Evolutionary conservation across 129 eudicot genomes (phyloP).

Genomic region (Calendula officinalis): DNA sequence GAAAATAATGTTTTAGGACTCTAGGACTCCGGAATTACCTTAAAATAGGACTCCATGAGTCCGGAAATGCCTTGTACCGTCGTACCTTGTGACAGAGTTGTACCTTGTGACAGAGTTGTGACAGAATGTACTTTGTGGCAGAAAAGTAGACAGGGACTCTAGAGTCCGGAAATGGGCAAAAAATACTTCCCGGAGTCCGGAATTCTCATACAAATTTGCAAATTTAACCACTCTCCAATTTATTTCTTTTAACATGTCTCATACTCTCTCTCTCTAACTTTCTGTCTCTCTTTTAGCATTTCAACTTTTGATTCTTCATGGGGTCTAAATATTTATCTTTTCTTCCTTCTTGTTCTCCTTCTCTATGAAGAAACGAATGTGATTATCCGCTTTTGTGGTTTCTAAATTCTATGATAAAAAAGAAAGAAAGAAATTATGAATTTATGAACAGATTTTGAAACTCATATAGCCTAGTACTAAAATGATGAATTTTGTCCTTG

Average conservation of each 20-base stretch:
- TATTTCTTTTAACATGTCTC: constrained; percentile 37
- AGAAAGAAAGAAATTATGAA: constrained; percentile 1
- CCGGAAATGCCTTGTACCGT: too few relatives aligned
- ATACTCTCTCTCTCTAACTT: constrained; percentile 25
- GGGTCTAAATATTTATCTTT: constrained; percentile 34
- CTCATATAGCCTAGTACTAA: constrained; percentile 57
- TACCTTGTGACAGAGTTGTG: too few relatives aligned
- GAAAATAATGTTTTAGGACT: too few relatives aligned
- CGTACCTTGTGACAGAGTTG: too few relatives aligned
- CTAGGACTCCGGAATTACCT: too few relatives aligned
- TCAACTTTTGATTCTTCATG: constrained; percentile 42
- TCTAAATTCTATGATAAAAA: constrained; percentile 14
- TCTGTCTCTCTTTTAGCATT: constrained; percentile 38
- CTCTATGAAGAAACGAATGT: constrained; percentile 50
- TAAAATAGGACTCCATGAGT: too few relatives aligned
- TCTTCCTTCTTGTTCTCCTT: constrained; percentile 29
- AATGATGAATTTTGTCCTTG: constrained; percentile 23
- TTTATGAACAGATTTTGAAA: constrained; percentile 38
- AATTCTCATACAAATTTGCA: too few relatives aligned
- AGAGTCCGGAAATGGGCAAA: too few relatives aligned
- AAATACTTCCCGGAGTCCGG: too few relatives aligned
- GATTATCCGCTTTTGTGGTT: constrained; percentile 30
- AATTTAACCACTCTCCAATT: too few relatives aligned
- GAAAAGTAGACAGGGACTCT: too few relatives aligned
- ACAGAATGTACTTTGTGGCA: too few relatives aligned